phyloP scores from a whole-genome alignment of 371 early-diverging fungal species.

The Mucor racemosus region DNA sequence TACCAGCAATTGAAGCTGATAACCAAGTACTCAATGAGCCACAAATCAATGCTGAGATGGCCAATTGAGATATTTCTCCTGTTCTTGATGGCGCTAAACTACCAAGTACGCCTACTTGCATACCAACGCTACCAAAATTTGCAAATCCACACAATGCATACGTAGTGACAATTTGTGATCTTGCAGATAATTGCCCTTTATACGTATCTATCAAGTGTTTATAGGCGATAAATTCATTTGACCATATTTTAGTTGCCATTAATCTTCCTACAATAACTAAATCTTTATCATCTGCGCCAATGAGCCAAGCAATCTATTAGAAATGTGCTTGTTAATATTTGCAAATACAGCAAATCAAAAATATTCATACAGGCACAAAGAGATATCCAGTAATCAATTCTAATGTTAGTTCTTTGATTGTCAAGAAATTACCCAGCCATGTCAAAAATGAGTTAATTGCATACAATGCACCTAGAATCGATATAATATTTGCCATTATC shows the following conservation, averaged over 20 bases:
- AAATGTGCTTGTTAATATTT: neutral
- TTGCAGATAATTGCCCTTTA: conserved; percentile 33
- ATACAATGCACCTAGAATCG: conserved; percentile 53
- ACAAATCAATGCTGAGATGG: conserved; percentile 75
- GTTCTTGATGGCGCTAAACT: conserved; percentile 76
- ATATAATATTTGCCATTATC: conserved; percentile 79
- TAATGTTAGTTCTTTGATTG: conserved; percentile 67
- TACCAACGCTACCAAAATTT: conserved; percentile 82
- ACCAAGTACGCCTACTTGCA: conserved; percentile 77
- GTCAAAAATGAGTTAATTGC: conserved; percentile 74
- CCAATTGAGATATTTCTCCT: conserved; percentile 71
- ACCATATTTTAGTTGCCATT: conserved; percentile 81
- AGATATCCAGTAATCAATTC: conserved; percentile 77
- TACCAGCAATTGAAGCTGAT: conserved; percentile 81
- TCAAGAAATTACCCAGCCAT: conserved; percentile 78
- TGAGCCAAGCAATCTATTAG: conserved; percentile 68
- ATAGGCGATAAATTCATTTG: conserved; percentile 89
- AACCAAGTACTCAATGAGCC: conserved; percentile 82
- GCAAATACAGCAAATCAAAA: conserved; percentile 55
- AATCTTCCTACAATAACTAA: conserved; percentile 67
- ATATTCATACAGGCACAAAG: conserved; percentile 60
- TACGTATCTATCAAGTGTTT: conserved; percentile 36
- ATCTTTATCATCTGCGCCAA: conserved; percentile 70
- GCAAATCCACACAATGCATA: conserved; percentile 89
- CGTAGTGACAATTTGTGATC: conserved; percentile 58